phyloP scores from a whole-genome alignment of 2,329 filamentous ascomycete genomes.

The Trichoderma guizhouense region DNA sequence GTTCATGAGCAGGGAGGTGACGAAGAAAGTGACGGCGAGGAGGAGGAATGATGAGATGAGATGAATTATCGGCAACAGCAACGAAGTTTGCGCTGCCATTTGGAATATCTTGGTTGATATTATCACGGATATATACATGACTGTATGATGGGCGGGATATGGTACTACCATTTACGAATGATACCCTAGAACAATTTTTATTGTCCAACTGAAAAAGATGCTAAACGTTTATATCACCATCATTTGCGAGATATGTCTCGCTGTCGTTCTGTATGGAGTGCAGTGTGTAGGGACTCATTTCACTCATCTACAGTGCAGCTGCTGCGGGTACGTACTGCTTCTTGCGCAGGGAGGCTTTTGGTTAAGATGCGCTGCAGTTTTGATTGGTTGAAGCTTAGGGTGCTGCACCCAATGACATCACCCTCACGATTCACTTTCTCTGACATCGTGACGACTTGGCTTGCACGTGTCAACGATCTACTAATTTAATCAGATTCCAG shows the following conservation, averaged over 20 bases:
- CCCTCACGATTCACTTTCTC: not conserved
- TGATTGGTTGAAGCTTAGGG: not conserved
- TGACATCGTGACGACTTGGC: conserved; percentile 3
- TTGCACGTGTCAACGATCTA: conserved; percentile 9
- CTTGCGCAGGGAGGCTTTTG: not conserved
- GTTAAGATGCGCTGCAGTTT: not conserved
- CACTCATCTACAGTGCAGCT: not conserved
- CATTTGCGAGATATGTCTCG: not conserved
- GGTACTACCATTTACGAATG: not conserved
- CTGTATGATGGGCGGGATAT: not conserved
- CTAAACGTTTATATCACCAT: not conserved
- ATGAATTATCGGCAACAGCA: not conserved
- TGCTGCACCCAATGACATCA: conserved; percentile 18
- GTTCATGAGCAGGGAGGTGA: conserved; percentile 31
- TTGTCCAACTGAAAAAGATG: not conserved
- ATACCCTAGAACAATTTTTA: not conserved
- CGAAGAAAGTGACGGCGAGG: conserved; percentile 24
- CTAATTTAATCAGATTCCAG: not conserved
- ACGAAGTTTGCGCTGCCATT: not conserved
- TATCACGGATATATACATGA: not conserved
- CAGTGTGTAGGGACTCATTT: too few species aligned
- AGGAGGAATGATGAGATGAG: conserved; percentile 9
- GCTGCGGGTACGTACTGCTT: not conserved
- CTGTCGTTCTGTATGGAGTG: not conserved
- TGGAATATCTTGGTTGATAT: not conserved